Percentiles rank a stretch among this genome's conserved stretches.
Evolutionary conservation across 768 basidiomycete species (phyloP).

Genomic region (Calvatia gigantea): DNA sequence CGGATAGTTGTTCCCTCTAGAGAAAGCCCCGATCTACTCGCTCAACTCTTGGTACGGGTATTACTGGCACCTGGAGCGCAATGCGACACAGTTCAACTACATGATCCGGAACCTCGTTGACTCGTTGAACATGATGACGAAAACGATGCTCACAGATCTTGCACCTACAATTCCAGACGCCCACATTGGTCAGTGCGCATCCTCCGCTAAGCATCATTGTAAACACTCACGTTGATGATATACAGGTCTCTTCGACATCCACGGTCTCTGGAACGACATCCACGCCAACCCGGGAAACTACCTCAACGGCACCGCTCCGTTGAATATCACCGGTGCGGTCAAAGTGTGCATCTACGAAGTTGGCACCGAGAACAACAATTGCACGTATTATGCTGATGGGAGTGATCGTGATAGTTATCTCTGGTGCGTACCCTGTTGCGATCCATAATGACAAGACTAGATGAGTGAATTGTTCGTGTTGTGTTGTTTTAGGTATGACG

Average conservation of each 20-base stretch:
- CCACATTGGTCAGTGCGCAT: constrained; percentile 48
- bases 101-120: constrained; percentile 49
- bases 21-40: constrained; percentile 45
- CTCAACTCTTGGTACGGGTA: constrained; percentile 40
- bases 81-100: constrained; percentile 55
- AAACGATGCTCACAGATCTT: constrained; percentile 45
- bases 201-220: neutral
- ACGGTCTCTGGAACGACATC: constrained; percentile 61
- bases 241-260: constrained; percentile 57
- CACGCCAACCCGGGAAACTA: constrained; percentile 45
- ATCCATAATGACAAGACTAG: neutral
- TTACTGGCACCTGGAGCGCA: constrained; percentile 49
- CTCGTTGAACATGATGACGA: constrained; percentile 48
- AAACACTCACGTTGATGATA: neutral
- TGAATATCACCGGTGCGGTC: constrained; percentile 54
- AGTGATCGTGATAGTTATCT: constrained; percentile 54
- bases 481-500: constrained; percentile 44
- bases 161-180: constrained; percentile 45
- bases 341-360: constrained; percentile 42
- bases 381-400: constrained; percentile 27
- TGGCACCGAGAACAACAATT: constrained; percentile 18
- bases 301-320: constrained; percentile 60
- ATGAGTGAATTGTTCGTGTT: neutral
- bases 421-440: constrained; percentile 38
- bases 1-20: constrained; percentile 52